These are phyloP conservation scores for Kwoniella sp. DNA, from an alignment of 768 basidiomycete species.

Conservation along the genomic window DNA sequence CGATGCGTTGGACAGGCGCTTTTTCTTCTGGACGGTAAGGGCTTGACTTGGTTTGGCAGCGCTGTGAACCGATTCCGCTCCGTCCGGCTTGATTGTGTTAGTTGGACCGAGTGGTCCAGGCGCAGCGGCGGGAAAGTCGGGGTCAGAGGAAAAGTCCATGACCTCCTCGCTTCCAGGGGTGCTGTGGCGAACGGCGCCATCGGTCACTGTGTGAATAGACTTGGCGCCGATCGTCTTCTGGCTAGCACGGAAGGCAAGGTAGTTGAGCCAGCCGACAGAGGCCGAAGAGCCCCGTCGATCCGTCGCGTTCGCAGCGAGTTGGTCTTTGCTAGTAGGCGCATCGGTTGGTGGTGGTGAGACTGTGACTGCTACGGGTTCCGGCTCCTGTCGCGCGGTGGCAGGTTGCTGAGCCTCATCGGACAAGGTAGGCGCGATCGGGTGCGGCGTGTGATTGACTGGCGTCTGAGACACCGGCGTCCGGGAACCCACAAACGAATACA, in stretches of 20 bases:
- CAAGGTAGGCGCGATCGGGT: constrained; percentile 5
- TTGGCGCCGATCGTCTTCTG: constrained; percentile 26
- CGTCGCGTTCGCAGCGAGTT: neutral
- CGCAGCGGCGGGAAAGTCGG: constrained; percentile 34
- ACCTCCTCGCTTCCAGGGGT: constrained; percentile 32
- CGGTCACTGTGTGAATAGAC: constrained; percentile 6
- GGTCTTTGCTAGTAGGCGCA: neutral
- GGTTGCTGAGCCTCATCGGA: constrained; percentile 19
- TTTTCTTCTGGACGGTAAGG: constrained; percentile 18
- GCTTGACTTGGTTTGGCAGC: constrained; percentile 14
- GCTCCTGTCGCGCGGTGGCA: neutral
- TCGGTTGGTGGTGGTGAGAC: neutral
- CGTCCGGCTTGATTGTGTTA: neutral
- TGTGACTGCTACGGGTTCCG: neutral
- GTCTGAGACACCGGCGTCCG: neutral
- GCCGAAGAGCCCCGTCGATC: constrained; percentile 12
- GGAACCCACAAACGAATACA: constrained; percentile 34
- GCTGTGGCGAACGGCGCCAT: neutral
- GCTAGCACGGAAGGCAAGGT: constrained; percentile 34
- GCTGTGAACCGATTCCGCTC: neutral
- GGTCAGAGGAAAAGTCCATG: constrained; percentile 43
- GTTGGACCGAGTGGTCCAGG: too few species aligned
- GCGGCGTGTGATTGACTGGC: neutral
- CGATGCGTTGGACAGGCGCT: constrained; percentile 32
- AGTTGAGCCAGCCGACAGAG: constrained; percentile 42